Base-by-base conservation (phyloP, 1,139 yeast species). In the Yamadazyma songkhlaensis region DNA sequence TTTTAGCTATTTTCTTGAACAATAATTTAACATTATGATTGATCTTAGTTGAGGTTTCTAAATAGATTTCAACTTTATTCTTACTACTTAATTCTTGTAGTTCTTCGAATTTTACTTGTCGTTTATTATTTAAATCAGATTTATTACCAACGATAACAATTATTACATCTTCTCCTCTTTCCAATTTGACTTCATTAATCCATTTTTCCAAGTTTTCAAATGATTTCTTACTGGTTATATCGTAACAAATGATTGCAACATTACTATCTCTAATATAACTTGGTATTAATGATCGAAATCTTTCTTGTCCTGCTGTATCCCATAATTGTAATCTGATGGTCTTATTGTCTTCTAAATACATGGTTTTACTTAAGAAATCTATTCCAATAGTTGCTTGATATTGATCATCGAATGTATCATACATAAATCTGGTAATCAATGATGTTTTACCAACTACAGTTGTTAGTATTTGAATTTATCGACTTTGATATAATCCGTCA, bases 351-450 rank as follows among this genome's bases (percentile, higher is more conserved):
- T 80, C 85, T 33, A 81, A 67, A 51, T 78, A 79, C 62, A 79
- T 76, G 12, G 81, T 65, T 48, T 90, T 92, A 36, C 95, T 86
- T 50, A 92, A 74, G 59, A 92, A 92, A 60, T 92, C 98, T 46
- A 92, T 92, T 17, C 98, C 98, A 39, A 92, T 89, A 2, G 98
- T 92, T 25, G 98, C 97, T 2, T 87, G 87, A 59, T 85, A 86
- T 57, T 92, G 95, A 35, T 94, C 95, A 60, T 92, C 97, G 59
- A 92, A 92, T n/a, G 96, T 86, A 57, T 92, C 97, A 60, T 92
- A 90, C 97, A 92, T 92, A 66, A 92, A 92, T 47, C 98, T 72
- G 13, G 98, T 89, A 51, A 92, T 86, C 44, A 92, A 74, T 6
- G 97, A 90, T 7, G 98, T 92, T 61, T 92, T 92, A 29, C 98